phyloP scores from a whole-genome alignment of 208 protist species.

The Angomonas desouzai region DNA sequence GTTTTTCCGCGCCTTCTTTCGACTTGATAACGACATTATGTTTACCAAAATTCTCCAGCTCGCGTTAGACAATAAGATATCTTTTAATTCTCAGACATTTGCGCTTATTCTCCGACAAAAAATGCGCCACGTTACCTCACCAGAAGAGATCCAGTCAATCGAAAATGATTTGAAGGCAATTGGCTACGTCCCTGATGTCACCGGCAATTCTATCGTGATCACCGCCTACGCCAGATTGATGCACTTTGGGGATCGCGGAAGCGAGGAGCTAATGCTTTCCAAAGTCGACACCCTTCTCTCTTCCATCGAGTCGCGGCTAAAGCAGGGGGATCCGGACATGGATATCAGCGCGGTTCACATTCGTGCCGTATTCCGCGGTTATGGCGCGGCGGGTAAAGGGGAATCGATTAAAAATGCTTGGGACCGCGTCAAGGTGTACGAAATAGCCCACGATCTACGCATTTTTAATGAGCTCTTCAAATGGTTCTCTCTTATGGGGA shows the following conservation, averaged over 20 bases:
- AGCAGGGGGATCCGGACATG: slow-evolving; percentile 80
- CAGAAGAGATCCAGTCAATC: slow-evolving; percentile 69
- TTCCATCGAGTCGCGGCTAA: slow-evolving; percentile 77
- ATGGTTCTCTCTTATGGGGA: slow-evolving; percentile 86
- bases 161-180: slow-evolving; percentile 55
- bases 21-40: slow-evolving; percentile 43
- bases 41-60: slow-evolving; percentile 61
- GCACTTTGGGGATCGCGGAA: slow-evolving; percentile 80
- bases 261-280: slow-evolving; percentile 83
- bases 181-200: slow-evolving; percentile 72
- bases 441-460: slow-evolving; percentile 68
- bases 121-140: slow-evolving; percentile 59
- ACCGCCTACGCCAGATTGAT: slow-evolving; percentile 74
- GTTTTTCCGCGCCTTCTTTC: slow-evolving; percentile 62
- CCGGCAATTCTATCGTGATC: slow-evolving; percentile 85
- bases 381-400: slow-evolving; percentile 70
- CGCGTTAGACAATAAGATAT: slow-evolving; percentile 38
- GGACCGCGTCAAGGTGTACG: slow-evolving; percentile 57
- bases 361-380: slow-evolving; percentile 79
- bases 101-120: slow-evolving; percentile 64
- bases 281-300: slow-evolving; percentile 87
- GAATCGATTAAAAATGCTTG: slow-evolving; percentile 78
- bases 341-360: slow-evolving; percentile 83
- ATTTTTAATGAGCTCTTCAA: slow-evolving; percentile 88
- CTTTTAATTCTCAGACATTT: slow-evolving; percentile 39